Evolutionary conservation across 805 yeast species (phyloP), one percentile per base, ranked within the genome.

Genomic region (Yamadazyma philogaea): DNA sequence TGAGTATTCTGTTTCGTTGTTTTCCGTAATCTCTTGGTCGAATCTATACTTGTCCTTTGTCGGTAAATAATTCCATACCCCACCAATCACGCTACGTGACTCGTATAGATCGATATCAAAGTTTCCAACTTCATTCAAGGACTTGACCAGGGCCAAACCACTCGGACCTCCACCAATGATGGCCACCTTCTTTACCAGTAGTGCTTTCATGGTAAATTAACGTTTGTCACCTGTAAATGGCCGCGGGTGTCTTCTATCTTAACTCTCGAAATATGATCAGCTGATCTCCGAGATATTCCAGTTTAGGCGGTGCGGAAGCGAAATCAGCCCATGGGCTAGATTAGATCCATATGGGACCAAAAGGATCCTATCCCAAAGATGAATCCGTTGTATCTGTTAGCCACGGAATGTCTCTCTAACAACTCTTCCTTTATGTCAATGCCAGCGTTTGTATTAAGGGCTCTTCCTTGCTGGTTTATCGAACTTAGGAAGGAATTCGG

Each of bases 91-190:
- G 6, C 64, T 50, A 47, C 84, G 71, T 36, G 75, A 67, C 49
- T 86, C 95, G 54, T 72, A 84, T 4, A 84, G 68, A 19, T 74
- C 77, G 37, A 86, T 68, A 26, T 69, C 63, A 48, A 75, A 74
- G 3, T 63, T 56, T 1, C 60, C 53, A 50, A 82, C 89, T 7
- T 68, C 73, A 6, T 75, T 49, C 8, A 87, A 65, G 0, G 89
- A 87, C 44, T 81, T 78, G 0, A 86, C 79, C 3, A 77, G 65
- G 0, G 82, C 87, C 16, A 82, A 62, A 0, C 91, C 95, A 34
- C 78, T 72, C 0, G 93, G 90, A 0, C 95, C 95, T 2, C 79
- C 89, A 2, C 95, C 95, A 18, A 87, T 71, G 7, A 87, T 75
- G 0, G 87, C 88, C 3, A 85, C 68, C 24, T 61, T 56, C 39